Conservation (phyloP, 345 rosid species). For the Chamaenerion angustifolium region DNA sequence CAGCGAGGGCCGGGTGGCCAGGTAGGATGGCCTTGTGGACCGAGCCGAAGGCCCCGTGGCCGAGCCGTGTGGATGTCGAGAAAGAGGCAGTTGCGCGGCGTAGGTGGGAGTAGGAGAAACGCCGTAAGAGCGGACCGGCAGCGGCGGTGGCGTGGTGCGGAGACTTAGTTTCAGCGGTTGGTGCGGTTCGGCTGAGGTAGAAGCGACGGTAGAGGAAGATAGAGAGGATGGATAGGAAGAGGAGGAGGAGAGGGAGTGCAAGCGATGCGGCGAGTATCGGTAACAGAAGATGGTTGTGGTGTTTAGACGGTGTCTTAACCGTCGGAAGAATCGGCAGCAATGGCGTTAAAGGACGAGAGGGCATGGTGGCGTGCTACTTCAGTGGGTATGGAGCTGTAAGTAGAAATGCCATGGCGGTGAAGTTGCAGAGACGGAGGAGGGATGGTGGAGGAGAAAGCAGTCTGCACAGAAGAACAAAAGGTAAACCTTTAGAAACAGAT, state of each 20-base stretch:
- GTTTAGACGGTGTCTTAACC: not conserved
- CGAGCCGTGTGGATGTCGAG: constrained; percentile 66
- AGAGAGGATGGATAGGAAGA: constrained; percentile 20
- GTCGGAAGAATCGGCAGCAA: constrained; percentile 7
- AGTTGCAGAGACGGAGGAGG: not conserved
- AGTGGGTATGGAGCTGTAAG: not conserved
- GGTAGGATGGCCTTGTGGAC: constrained; percentile 21
- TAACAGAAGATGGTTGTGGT: not conserved
- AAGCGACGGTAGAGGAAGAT: constrained; percentile 54
- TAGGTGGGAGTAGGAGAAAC: constrained; percentile 63
- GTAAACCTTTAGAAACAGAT: too few species aligned
- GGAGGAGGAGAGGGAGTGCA: constrained; percentile 20
- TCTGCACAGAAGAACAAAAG: too few species aligned
- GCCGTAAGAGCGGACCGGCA: constrained; percentile 9
- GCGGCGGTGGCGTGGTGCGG: constrained; percentile 5
- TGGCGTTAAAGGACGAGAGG: constrained; percentile 16
- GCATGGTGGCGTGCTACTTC: constrained; percentile 1
- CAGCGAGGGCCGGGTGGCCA: constrained; percentile 32
- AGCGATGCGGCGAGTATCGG: constrained; percentile 18
- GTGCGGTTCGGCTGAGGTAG: constrained; percentile 64
- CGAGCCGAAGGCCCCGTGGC: constrained; percentile 91
- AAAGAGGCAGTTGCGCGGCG: constrained; percentile 73
- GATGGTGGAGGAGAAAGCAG: too few species aligned
- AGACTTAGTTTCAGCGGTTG: constrained; percentile 41
- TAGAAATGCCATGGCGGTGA: too few species aligned